Evolutionary conservation across 1,139 yeast species (phyloP).

Genomic region (Blastobotrys arbuscula): DNA sequence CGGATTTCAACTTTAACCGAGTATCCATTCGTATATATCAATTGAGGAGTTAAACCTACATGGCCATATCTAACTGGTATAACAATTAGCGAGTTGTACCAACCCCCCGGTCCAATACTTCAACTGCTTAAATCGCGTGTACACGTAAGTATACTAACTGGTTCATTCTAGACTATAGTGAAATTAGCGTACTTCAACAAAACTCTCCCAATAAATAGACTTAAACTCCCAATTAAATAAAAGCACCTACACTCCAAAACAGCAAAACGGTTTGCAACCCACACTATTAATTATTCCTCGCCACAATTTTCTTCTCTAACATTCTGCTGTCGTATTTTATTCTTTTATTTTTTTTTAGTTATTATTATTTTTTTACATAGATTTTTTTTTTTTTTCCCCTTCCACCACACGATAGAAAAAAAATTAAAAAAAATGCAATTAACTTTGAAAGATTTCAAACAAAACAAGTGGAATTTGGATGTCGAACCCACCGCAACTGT

Average conservation of each 20-base stretch:
- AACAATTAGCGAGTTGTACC: no score
- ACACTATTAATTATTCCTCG: neutral
- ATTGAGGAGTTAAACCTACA: no score
- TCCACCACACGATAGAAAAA: neutral
- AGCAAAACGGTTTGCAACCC: neutral
- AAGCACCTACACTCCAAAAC: neutral
- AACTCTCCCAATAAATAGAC: neutral
- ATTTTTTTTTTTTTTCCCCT: neutral
- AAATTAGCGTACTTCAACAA: no score
- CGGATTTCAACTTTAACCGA: no score
- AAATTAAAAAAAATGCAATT: slow-evolving; percentile 52
- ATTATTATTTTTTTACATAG: neutral
- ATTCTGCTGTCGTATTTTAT: neutral
- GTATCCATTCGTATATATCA: no score
- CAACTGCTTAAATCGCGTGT: no score
- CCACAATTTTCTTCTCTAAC: neutral
- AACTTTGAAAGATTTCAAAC: slow-evolving; percentile 85
- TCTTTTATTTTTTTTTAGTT: neutral
- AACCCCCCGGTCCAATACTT: no score
- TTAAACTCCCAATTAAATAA: neutral
- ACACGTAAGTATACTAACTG: no score
- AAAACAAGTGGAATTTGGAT: slow-evolving; percentile 77
- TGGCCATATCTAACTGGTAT: no score
- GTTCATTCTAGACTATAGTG: no score
- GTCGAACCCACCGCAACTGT: slow-evolving; percentile 67